Evolutionary conservation across 148 eudicot genomes (phyloP), one percentile per base, ranked within the genome.

Genomic region (Fagopyrum tataricum): DNA sequence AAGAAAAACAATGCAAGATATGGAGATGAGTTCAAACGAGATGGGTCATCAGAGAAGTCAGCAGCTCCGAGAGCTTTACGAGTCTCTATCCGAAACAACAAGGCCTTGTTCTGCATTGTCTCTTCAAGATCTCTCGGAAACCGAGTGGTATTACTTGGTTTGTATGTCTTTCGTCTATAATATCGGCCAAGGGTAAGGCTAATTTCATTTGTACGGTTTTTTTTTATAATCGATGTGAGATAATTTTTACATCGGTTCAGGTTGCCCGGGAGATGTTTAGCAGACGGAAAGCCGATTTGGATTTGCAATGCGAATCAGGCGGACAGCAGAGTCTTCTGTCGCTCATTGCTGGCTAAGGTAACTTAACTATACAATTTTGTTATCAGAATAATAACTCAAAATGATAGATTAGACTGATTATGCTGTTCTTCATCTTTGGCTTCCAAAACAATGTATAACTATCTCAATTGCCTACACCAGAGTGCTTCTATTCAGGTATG

Each of bases 401-500:
- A n/a, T n/a, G 37, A 31, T 3, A 31, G 37, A 31, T 31, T 31
- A 43, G 2, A 11, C 17, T 13, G 14, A 23, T 62, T 58, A 20
- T 46, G 49, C 13, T 46, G 10, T 8, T 58, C 31, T 6, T 56
- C 17, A 56, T 56, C 9, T 7, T 9, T 56, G 11, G 1, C 17
- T 56, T 56, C 24, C 7, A 56, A 56, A 21, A 21, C 62, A 12
- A 8, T 56, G 62, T 6, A 6, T 17, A n/a, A n/a, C n/a, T 17
- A 18, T 17, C 17, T 1, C 17, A 7, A 20, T 18, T 64, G 71
- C 52, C 53, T 48, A 48, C 44, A 44, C 26, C 89, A 91, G 97
- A 91, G 93, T 84, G 97, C 97, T 53, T 81, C 85, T 4, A 83
- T 91, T 74, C 84, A 89, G 97, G 97, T 91, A 77, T 12, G 7